Base-by-base conservation (phyloP, 495 filamentous ascomycete species). In the Saxophila tyrrhenica region DNA sequence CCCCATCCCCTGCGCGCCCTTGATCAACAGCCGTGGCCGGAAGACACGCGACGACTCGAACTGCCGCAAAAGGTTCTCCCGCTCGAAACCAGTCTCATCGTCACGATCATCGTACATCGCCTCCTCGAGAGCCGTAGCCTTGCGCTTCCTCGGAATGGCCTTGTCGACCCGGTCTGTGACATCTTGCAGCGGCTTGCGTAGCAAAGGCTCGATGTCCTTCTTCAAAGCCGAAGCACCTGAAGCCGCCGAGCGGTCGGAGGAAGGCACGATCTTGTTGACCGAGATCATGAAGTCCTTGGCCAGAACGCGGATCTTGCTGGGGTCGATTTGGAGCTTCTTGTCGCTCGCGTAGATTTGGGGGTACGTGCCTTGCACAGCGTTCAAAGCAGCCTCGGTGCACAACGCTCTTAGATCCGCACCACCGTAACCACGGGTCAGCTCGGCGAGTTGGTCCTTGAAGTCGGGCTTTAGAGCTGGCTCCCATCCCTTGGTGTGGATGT, bases 321-420 rank as follows among this genome's bases (percentile, higher is more conserved):
- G 85, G 62, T 96, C 83, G 52, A 97, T 89, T 24, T 89, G 67
- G 25, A 97, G 83, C 69, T 97, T 97, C 65, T 94, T 78, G 61
- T 86, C 79, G 0, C 91, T 92, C 50, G 80, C 77, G 73, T 98
- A 98, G 47, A 98, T 94, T 64, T 98, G 94, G 9, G 92, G 92
- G 65, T 92, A 98, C 19, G 85, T 86, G 52, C 92, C 76, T 67
- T 98, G 94, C 21, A 98, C 90, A 13, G 92, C 89, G 68, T 97
- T 98, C n/a, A 98, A 72, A 8, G 94, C 87, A n/a, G 92, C 91
- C 73, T 98, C 92, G 0, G 94, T 98, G 70, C 88, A 95, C 44
- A 98, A 77, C 24, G 94, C 90, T 29, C 92, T 82, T 23, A 98
- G 68, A 70, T 98, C 92, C 7, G 92, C 92, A 73, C 92, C 92